Evolutionary conservation across 1,284 basidiomycete genomes (phyloP).

Genomic region (Ganoderma leucocontextum): DNA sequence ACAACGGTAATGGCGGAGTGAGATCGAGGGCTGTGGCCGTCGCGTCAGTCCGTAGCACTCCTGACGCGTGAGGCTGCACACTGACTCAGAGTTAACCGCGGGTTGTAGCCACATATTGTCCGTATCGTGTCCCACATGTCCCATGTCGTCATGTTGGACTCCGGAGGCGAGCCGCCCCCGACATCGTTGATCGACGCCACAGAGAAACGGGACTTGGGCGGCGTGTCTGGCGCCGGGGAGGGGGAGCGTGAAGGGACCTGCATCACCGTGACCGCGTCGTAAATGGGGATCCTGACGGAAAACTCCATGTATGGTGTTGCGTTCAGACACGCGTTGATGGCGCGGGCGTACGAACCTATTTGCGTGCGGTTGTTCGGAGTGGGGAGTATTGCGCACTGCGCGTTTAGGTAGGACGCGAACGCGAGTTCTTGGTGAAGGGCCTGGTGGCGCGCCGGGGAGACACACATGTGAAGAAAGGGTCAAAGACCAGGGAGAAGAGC

Average conservation of each 20-base stretch:
- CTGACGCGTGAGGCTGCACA: constrained; percentile 25
- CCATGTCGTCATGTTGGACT: constrained; percentile 88
- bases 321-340: constrained; percentile 81
- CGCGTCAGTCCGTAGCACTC: neutral
- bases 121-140: constrained; percentile 98
- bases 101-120: constrained; percentile 87
- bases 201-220: constrained; percentile 13
- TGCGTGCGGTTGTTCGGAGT: constrained; percentile 86
- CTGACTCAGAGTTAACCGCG: constrained; percentile 83
- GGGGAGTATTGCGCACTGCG: constrained; percentile 89
- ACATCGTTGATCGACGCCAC: constrained; percentile 18
- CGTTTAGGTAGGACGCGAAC: constrained; percentile 92
- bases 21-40: constrained; percentile 82
- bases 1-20: constrained; percentile 84
- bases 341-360: constrained; percentile 92
- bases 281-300: constrained; percentile 86
- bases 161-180: constrained; percentile 33
- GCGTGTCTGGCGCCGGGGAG: constrained; percentile 40
- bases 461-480: neutral
- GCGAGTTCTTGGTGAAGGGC: constrained; percentile 94
- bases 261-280: constrained; percentile 71
- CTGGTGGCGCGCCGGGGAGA: constrained; percentile 49
- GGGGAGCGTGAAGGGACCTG: constrained; percentile 35
- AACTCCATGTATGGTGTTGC: constrained; percentile 77
- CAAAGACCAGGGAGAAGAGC: neutral